Evolutionary conservation across 2,329 filamentous ascomycete species (phyloP).

Genomic region (Epichloe elymi): DNA sequence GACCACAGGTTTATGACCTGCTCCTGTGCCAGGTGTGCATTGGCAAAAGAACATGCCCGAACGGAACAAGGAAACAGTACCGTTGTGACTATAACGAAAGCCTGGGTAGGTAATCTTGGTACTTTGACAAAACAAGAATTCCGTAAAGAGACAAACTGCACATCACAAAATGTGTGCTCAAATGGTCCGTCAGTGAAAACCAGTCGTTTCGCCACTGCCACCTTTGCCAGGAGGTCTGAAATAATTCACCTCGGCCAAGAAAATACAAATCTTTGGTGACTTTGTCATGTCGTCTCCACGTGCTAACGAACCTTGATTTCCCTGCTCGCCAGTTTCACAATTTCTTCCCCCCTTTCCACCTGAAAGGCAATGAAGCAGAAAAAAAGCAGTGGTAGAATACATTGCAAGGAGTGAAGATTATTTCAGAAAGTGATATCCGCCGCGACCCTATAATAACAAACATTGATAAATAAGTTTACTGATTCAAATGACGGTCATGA

Average conservation of each 20-base stretch:
- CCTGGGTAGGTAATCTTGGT: neutral
- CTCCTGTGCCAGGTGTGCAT: too few relatives aligned
- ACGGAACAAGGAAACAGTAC: neutral
- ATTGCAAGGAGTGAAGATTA: constrained; percentile 3
- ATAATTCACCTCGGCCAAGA: constrained; percentile 4
- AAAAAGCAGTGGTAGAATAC: constrained; percentile 3
- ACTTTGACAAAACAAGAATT: neutral
- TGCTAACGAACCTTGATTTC: constrained; percentile 10
- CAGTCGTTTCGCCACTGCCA: neutral
- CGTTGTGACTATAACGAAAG: neutral
- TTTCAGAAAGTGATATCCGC: neutral
- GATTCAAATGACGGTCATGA: neutral
- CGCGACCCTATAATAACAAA: neutral
- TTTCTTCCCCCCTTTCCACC: neutral
- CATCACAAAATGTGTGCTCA: constrained; percentile 3
- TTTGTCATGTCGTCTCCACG: constrained; percentile 19
- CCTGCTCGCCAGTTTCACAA: neutral
- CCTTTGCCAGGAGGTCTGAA: constrained; percentile 1
- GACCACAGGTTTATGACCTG: too few relatives aligned
- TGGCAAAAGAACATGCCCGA: too few relatives aligned
- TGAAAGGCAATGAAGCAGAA: neutral
- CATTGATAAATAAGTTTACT: neutral
- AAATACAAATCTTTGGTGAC: constrained; percentile 16
- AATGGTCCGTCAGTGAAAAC: neutral
- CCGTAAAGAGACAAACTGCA: neutral